These are phyloP conservation scores for Solanum bukasovii DNA, from an alignment of 257 asterid genomes.

Conservation along the genomic window DNA sequence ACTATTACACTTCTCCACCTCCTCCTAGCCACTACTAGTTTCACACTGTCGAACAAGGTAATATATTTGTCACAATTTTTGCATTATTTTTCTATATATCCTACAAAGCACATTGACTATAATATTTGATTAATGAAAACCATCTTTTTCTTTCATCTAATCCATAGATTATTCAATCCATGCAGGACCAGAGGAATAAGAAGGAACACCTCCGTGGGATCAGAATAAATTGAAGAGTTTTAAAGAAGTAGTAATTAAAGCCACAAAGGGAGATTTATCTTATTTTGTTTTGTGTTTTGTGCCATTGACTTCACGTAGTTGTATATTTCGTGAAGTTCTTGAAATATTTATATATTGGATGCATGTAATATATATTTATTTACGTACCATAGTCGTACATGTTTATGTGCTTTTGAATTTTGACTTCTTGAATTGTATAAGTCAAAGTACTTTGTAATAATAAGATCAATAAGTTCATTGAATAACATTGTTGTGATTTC, in stretches of 20 bases:
- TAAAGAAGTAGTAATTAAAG: not conserved
- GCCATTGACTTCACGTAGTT: constrained; percentile 10
- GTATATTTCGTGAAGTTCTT: not conserved
- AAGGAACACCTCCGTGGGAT: not conserved
- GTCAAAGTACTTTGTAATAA: not conserved
- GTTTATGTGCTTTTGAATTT: not conserved
- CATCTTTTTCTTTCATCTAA: not conserved
- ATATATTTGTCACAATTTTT: not conserved
- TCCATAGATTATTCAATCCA: not conserved
- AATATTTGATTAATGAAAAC: not conserved
- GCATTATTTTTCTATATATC: not conserved
- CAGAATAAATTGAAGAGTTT: not conserved
- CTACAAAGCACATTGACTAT: not conserved
- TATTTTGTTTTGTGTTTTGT: not conserved
- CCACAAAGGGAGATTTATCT: not conserved
- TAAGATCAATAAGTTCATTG: not conserved
- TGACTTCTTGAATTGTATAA: not conserved
- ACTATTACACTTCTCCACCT: constrained; percentile 10
- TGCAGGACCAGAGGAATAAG: not conserved
- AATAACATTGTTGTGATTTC: not conserved
- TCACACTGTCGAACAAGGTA: not conserved
- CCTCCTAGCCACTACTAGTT: constrained; percentile 16
- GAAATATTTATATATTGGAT: not conserved
- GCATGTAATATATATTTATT: not conserved
- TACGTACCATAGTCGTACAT: not conserved